Base-by-base conservation (phyloP, 768 basidiomycete genomes). In the Suillus decipiens region DNA sequence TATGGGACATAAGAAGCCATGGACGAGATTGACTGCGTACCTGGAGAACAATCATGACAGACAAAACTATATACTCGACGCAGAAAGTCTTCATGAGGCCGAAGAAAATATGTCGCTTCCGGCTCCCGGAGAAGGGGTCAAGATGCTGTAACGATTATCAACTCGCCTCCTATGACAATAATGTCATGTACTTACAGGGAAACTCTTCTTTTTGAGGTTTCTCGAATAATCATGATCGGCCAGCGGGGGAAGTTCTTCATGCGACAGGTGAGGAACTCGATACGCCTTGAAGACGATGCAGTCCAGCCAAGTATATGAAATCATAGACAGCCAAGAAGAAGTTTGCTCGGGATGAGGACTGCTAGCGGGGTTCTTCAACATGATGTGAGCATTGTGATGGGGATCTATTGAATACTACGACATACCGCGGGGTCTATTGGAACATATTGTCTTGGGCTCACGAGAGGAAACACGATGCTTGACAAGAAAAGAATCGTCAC, bases 221-320 rank as follows among this genome's bases (percentile, higher is more conserved):
- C 71, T 73, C 6, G 75, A 72, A 33, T 65, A 68, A 61, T 81
- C 78, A 59, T 80, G 79, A 64, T 88, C 86, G 1, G 84, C 80
- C 24, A 87, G 68, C 2, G 79, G 77, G 11, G 84, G 86, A 1
- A 83, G 67, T 59, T 76, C 67, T 0, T 81, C 79, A 43, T 74
- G 73, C 1, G 81, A 69, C 1, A 87, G 67, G 67, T 83, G 83
- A 4, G 78, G 63, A n/a, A 79, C 69, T n/a, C 76, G 71, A 63
- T 79, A 78, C 1, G 80, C 84, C 11, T 73, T 66, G 59, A 77
- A 76, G 24, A 89, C 74, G 37, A 83, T 71, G 4, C 78, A 77
- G 65, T 89, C 85, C 63, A 89, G 73, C 74, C 81, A 90, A n/a
- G 75, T 72, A 69, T 80, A 89, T 4, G 78, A 69, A 19, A 81